Base-by-base conservation (phyloP, 257 asterid genomes). In the Solanum chmielewskii region DNA sequence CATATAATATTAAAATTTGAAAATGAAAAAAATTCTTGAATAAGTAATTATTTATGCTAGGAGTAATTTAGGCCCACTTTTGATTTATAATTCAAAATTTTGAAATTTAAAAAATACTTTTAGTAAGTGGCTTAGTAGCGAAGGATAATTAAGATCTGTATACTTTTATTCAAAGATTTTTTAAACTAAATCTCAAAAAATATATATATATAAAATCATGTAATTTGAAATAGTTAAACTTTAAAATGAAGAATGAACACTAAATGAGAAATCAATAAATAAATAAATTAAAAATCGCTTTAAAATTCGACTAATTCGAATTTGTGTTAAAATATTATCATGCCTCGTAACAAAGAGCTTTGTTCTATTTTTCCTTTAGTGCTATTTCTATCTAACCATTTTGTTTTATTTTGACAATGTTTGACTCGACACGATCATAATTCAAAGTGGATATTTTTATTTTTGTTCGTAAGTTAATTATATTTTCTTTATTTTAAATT, bases 1-100 rank as follows among this genome's bases (percentile, higher is more conserved):
- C 39, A 71, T 86, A 87, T 86, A 88, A 85, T 90, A 85, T 86
- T 89, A 82, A 52, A 89, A 76, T 83, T 86, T 89, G 84, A 64
- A 89, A 76, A 76, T 42, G 35, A 76, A 42, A 76, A 76, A 42
- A 76, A 76, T 23, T 23, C 21, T 42, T 87, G 86, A 86, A 81
- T 29, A 21, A 85, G 74, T 86, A 89, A 87, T 90, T 89, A 88
- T 90, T 87, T 71, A 83, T 86, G 84, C 29, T 66, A 37, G 83
- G 33, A 49, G 6, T 44, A 77, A 44, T 45, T 10, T 42, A 89
- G 93, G 86, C 85, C 91, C 92, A 87, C 90, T 49, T 29, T 60
- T 60, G 81, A 84, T 84, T 86, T 83, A 31, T 14, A 18, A 41
- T 81, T 56, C 85, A 39, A 80, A 68, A 27, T 23, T 84, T 77